Percentiles rank a stretch among this genome's conserved stretches.
These are phyloP conservation scores for Claviceps citrina DNA, from an alignment of 2,329 filamentous ascomycete species.

Conservation along the genomic window DNA sequence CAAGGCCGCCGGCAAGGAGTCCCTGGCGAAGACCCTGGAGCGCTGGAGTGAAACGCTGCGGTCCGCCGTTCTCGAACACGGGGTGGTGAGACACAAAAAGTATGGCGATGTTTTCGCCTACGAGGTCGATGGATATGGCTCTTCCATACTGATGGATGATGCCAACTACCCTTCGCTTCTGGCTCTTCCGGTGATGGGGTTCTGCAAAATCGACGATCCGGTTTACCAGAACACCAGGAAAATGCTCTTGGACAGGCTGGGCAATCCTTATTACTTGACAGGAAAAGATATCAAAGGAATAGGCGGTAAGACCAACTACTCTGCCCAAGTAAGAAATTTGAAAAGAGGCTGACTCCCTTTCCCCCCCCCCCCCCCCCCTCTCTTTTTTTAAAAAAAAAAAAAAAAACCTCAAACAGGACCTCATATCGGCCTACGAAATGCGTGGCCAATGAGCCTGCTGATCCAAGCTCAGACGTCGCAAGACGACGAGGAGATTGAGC, in stretches of 20 bases:
- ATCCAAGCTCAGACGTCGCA: conserved; percentile 82
- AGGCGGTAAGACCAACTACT: conserved; percentile 51
- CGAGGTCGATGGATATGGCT: conserved; percentile 78
- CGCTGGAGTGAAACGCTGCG: conserved; percentile 47
- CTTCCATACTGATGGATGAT: conserved; percentile 73
- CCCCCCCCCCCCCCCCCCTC: too few species aligned
- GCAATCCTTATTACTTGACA: conserved; percentile 79
- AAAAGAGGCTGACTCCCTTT: conserved; percentile 5
- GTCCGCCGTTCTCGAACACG: conserved; percentile 71
- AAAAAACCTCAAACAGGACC: conserved; percentile 31
- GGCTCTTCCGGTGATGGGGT: conserved; percentile 64
- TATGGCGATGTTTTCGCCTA: conserved; percentile 73
- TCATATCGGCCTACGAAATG: conserved; percentile 70
- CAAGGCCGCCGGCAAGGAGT: conserved; percentile 38
- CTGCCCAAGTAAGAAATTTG: too few species aligned
- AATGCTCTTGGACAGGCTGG: conserved; percentile 54
- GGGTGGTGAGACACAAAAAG: conserved; percentile 58
- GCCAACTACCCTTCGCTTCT: conserved; percentile 74
- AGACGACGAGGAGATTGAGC: conserved; percentile 65
- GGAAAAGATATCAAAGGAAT: conserved; percentile 73
- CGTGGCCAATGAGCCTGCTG: conserved; percentile 93
- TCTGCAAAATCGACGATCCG: conserved; percentile 46
- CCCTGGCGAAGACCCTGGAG: conserved; percentile 39
- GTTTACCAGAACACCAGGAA: conserved; percentile 78
- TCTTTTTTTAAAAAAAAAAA: too few species aligned